Evolutionary conservation across 75 land plant species (phyloP).

Genomic region (Gnetum montanum): DNA sequence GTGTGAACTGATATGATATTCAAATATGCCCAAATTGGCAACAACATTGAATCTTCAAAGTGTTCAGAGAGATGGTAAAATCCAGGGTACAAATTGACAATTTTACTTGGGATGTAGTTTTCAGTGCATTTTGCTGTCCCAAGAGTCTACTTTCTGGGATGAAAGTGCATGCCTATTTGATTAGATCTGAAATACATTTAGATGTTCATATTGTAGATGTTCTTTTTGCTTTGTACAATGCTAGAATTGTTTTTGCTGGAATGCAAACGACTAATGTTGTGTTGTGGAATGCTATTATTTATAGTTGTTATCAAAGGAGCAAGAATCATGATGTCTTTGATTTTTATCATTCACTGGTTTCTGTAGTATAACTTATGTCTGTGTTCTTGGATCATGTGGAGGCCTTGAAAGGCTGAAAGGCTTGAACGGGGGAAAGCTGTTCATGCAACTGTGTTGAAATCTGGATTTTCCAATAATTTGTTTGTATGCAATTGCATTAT

Average conservation of each 20-base stretch:
- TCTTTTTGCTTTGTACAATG: constrained; percentile 16
- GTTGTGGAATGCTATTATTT: constrained; percentile 16
- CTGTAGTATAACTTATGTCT: background rate
- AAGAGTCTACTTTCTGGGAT: constrained; percentile 1
- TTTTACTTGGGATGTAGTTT: constrained; percentile 9
- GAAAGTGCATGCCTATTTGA: constrained; percentile 9
- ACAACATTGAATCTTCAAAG: constrained; percentile 8
- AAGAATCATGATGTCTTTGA: background rate
- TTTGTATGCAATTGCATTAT: background rate
- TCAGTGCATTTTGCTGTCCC: background rate
- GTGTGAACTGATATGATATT: constrained; percentile 22
- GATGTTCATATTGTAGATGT: constrained; percentile 9
- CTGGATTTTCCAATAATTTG: background rate
- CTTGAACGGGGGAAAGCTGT: background rate
- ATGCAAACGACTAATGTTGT: constrained; percentile 5
- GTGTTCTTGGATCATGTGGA: background rate
- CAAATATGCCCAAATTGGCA: constrained; percentile 16
- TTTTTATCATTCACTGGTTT: constrained; percentile 1
- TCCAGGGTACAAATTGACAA: constrained; percentile 4
- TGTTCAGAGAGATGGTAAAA: constrained; percentile 13
- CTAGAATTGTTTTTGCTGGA: constrained; percentile 10
- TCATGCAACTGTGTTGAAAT: background rate
- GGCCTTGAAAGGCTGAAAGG: background rate
- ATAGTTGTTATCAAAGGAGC: constrained; percentile 3
- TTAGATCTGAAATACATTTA: background rate